phyloP scores from a whole-genome alignment of 768 basidiomycete genomes.

The Hygrocybe coccinea region DNA sequence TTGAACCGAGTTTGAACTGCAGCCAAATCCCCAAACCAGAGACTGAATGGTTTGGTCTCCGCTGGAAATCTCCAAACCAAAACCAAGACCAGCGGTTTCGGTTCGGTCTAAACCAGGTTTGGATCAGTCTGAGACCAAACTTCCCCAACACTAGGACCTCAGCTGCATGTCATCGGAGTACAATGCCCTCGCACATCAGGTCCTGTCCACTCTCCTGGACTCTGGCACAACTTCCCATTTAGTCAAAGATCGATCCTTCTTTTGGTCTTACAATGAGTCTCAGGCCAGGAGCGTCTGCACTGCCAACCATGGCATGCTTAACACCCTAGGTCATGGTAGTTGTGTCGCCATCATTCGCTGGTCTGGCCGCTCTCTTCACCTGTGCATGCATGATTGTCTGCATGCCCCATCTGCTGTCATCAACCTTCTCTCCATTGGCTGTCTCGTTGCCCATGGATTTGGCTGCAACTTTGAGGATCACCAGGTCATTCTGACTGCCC shows the following conservation, averaged over 20 bases:
- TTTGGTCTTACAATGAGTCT: slow-evolving; percentile 11
- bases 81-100: too few species aligned
- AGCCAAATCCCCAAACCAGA: too few species aligned
- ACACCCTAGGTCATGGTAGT: slow-evolving; percentile 5
- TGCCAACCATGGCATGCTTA: slow-evolving; percentile 16
- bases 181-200: not conserved
- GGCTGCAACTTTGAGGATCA: slow-evolving; percentile 4
- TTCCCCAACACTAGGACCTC: too few species aligned
- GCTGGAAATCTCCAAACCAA: too few species aligned
- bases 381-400: slow-evolving; percentile 18
- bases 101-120: too few species aligned
- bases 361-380: not conserved
- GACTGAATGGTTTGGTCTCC: too few species aligned
- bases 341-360: slow-evolving; percentile 6
- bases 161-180: too few species aligned
- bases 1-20: too few species aligned
- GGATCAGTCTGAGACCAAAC: too few species aligned
- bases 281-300: slow-evolving; percentile 11
- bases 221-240: slow-evolving; percentile 22
- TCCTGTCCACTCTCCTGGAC: slow-evolving; percentile 5
- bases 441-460: slow-evolving; percentile 11
- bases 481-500: not conserved
- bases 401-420: slow-evolving; percentile 23
- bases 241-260: slow-evolving; percentile 7
- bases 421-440: slow-evolving; percentile 20